Evolutionary conservation across 1,284 basidiomycete species (phyloP), one percentile per base, ranked within the genome.

Genomic region (Papiliotrema fonsecae): DNA sequence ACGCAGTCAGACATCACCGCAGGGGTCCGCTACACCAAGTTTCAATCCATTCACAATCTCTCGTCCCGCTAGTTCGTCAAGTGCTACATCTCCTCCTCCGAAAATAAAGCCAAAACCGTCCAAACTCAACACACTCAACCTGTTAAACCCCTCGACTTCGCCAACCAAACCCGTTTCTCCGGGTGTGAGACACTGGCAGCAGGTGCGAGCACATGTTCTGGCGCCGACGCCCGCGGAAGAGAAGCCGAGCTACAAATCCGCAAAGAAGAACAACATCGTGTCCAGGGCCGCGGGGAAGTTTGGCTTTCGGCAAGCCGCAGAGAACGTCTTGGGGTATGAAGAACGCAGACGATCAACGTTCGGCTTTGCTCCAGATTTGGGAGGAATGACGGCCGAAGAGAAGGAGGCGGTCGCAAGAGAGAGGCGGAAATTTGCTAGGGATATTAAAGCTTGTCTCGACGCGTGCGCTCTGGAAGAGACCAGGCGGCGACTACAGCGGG

Each of bases 171-270:
- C 55, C n/a, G 46, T 61, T 24, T 66, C 64, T 0, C 69, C 69
- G 2, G 59, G 64, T 22, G 51, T 67, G 45, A 58, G 58, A 43
- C 69, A 70, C 47, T 72, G 69, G 69, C 60, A 69, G 34, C 66
- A 70, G 38, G 67, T 72, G 39, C 59, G 67, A 13, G 37, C 57
- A 10, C 65, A 69, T 47, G 64, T 72, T 14, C 49, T 70, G 6
- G 60, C 54, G 1, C 62, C 65, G 1, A 57, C 64, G 4, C 62
- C 62, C 3, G 42, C 49, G 7, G 62, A 64, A 37, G 65, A 65
- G 42, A 48, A 51, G 19, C 7, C 50, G 3, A 21, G 39, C 1
- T 30, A 38, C 1, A 41, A 42, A 27, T 22, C 52, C 7, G 42
- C 32, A 4, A 67, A 58, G 42, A 60, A 60, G 42, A 49, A 50